Evolutionary conservation across 139 green algal species (phyloP), one percentile per base, ranked within the genome.

Genomic region (Picochlorum sp.): DNA sequence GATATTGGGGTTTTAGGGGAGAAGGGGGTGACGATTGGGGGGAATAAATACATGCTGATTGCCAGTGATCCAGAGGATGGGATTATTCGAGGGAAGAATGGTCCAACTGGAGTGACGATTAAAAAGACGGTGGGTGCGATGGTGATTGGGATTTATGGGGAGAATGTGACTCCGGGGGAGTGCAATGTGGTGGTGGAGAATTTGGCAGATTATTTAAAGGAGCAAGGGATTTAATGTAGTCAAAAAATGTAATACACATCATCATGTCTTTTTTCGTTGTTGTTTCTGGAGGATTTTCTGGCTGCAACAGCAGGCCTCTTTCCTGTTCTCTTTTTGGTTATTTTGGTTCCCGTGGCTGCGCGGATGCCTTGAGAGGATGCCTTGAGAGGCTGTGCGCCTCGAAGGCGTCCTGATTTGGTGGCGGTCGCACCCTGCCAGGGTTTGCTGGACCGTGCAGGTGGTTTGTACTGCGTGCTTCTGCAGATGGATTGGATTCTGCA

Each of bases 61-160:
- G 55, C 71, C 45, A 79, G 79, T 18, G 82, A 86, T 15, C 69
- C 64, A 49, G 47, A 54, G n/a, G 84, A 82, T 13, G 73, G 68
- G 18, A 83, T 88, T 4, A 71, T 91, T 15, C 73, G 85, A 6
- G 84, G 85, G 44, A 90, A 87, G 67, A 83, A 86, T 50, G 72
- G 76, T 11, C 45, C 72, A 16, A 58, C 60, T 21, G 85, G 85
- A 4, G 72, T 77, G 16, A 86, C 75, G n/a, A 72, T 90, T 57
- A 91, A 89, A 70, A 85, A 87, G 69, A 89, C 82, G 24, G 76
- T 61, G 16, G 83, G 67, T n/a, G 84, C 80, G 0, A 32, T 92
- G 28, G 80, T 92, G 9, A 62, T 91, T 38, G 85, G 85, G 47
- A 81, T 89, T 23, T 90, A 92, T 62, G 58, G 63, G 10, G 70